These are phyloP conservation scores for Vitis amurensis DNA, from an alignment of 164 flowering plant genomes.

Conservation along the genomic window DNA sequence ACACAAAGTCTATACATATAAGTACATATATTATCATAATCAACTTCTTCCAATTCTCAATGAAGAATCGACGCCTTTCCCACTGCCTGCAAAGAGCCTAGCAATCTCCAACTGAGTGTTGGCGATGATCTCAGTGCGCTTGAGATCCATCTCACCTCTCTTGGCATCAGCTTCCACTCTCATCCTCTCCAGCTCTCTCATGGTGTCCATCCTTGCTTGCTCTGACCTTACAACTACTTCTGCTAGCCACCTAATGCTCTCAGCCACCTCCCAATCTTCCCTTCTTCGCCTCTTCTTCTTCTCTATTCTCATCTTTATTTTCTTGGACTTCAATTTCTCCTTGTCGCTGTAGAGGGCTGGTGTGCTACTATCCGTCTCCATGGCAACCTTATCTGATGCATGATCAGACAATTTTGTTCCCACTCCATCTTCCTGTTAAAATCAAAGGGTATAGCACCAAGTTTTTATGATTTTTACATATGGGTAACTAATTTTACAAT, in stretches of 20 bases:
- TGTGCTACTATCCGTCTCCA: slow-evolving; percentile 60
- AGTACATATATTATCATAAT: slow-evolving; percentile 5
- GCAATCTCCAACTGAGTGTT: slow-evolving; percentile 88
- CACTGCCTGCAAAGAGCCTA: slow-evolving; percentile 48
- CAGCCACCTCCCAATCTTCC: slow-evolving; percentile 52
- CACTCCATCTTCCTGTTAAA: slow-evolving; percentile 38
- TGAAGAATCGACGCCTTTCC: slow-evolving; percentile 56
- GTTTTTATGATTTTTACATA: too few relatives aligned
- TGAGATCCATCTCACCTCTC: slow-evolving; percentile 81
- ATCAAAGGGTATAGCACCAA: not conserved
- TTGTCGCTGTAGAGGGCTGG: slow-evolving; percentile 45
- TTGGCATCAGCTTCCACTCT: slow-evolving; percentile 78
- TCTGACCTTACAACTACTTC: slow-evolving; percentile 73
- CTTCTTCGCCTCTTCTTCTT: slow-evolving; percentile 28
- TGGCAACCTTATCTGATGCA: slow-evolving; percentile 29
- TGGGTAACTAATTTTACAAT: too few relatives aligned
- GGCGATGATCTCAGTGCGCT: slow-evolving; percentile 81
- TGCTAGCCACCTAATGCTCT: slow-evolving; percentile 80
- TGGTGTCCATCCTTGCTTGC: slow-evolving; percentile 71
- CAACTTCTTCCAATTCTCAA: slow-evolving; percentile 64
- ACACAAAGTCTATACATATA: not conserved
- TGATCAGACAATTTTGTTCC: slow-evolving; percentile 38
- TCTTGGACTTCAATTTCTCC: slow-evolving; percentile 28
- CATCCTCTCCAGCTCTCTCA: slow-evolving; percentile 81
- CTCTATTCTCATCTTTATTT: slow-evolving; percentile 20